These are phyloP conservation scores for Guillardia theta DNA, from an alignment of 78 protist species.

Conservation along the genomic window DNA sequence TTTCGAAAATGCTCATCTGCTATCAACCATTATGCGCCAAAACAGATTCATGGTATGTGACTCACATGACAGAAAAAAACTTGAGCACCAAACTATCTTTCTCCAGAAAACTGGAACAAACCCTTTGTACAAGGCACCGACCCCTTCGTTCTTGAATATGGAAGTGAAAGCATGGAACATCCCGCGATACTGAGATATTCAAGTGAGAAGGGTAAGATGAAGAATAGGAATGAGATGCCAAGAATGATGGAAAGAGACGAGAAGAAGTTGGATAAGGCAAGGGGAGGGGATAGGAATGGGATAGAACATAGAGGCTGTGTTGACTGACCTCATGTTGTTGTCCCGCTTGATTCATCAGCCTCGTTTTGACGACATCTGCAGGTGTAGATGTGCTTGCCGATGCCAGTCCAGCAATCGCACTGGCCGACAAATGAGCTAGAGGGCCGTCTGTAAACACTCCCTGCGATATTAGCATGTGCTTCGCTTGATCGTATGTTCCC, in stretches of 20 bases:
- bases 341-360: conserved; percentile 54
- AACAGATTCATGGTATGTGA: too few species aligned
- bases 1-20: too few species aligned
- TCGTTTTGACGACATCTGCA: conserved; percentile 50
- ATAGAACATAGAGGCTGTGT: too few species aligned
- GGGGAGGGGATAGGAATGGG: too few species aligned
- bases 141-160: conserved; percentile 20
- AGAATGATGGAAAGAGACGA: too few species aligned
- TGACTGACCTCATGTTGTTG: neutral
- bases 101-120: conserved; percentile 25
- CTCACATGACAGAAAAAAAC: neutral
- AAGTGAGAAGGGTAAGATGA: too few species aligned
- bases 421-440: conserved; percentile 17
- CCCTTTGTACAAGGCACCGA: conserved; percentile 49
- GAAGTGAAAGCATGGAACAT: neutral
- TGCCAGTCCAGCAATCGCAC: neutral
- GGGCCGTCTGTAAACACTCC: conserved; percentile 42
- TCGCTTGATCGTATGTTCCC: neutral
- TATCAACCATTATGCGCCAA: too few species aligned
- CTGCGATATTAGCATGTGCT: neutral
- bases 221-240: too few species aligned
- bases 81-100: neutral
- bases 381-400: neutral
- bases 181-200: too few species aligned
- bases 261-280: too few species aligned